Base-by-base conservation (phyloP, 78 protist species). In the Polysphondylium violaceum region DNA sequence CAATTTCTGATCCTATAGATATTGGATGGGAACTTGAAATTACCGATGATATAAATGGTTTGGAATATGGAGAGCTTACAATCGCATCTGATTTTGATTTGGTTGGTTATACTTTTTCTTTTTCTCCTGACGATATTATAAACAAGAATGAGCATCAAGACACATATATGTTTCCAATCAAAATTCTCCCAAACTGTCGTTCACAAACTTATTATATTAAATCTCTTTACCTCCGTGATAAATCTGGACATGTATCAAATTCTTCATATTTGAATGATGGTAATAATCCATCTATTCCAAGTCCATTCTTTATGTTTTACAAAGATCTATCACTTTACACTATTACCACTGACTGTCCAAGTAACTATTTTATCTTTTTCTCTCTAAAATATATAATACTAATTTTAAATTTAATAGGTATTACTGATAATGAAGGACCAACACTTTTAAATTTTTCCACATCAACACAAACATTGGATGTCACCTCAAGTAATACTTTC, bases 41-140 rank as follows among this genome's bases (percentile, higher is more conserved):
- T 33, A 43, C 27, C 27, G 71, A 63, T 63, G 71, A 63, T 17
- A 63, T 63, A 2, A 63, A 63, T 63, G 71, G 71, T 29, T 65
- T 65, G 11, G 50, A 40, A 8, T 43, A 65, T 65, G 73, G 73
- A 23, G 73, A 65, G 23, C 17, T 65, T n/a, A 65, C 33, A 38
- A 65, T 65, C 0, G 40, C 73, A 21, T 38, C 55, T 21, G 71
- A 2, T 17, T 63, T 35, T 63, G 71, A 63, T 63, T 35, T 35
- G 19, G 41, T 29, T 63, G 71, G 71, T 31, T 63, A 35, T n/a
- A 63, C 3, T 19, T 31, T 63, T 33, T 35, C 7, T 11, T 29
- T 29, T 16, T 35, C 12, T 35, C 35, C 71, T 3, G 17, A 14
- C 14, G 71, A 63, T 63, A 35, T 63, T 35, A 33, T 63, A 2